A percentile compares a stretch with the other conserved stretches of the same genome.
Evolutionary conservation across 1,139 yeast genomes (phyloP).

Genomic region (Meyerozyma athensensis): DNA sequence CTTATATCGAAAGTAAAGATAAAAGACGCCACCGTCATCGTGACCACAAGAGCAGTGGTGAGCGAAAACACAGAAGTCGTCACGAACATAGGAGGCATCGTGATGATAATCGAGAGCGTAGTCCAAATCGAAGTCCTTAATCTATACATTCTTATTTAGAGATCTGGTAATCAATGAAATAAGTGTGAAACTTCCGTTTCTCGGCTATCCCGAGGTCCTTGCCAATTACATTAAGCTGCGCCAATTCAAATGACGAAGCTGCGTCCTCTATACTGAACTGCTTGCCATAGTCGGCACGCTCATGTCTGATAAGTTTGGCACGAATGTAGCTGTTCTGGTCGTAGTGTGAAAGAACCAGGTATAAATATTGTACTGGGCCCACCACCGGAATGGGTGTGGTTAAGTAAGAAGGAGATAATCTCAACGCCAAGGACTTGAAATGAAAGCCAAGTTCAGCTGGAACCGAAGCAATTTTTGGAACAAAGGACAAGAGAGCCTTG

Average conservation of each 20-base stretch:
- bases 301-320: conserved; percentile 24
- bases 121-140: background rate
- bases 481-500: conserved; percentile 50
- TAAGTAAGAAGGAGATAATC: conserved; percentile 30
- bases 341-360: conserved; percentile 22
- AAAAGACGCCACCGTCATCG: conserved; percentile 6
- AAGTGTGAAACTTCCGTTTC: conserved; percentile 30
- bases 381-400: conserved; percentile 31
- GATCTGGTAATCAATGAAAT: conserved; percentile 20
- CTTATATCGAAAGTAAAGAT: conserved; percentile 7
- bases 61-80: conserved; percentile 8
- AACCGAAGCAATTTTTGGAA: conserved; percentile 9
- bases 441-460: conserved; percentile 15
- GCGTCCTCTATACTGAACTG: conserved; percentile 15
- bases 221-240: conserved; percentile 26
- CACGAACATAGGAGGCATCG: conserved; percentile 3
- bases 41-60: conserved; percentile 5
- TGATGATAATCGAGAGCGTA: background rate
- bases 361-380: conserved; percentile 19
- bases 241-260: conserved; percentile 25
- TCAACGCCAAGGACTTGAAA: conserved; percentile 42
- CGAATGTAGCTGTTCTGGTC: conserved; percentile 17
- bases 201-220: conserved; percentile 22
- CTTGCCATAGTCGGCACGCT: conserved; percentile 1
- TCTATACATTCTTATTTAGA: conserved; percentile 13